A percentile compares a stretch with the other conserved stretches of the same genome.
phyloP scores from a whole-genome alignment of 352 stramenopile species.

The Pythium rhizo-oryzae region DNA sequence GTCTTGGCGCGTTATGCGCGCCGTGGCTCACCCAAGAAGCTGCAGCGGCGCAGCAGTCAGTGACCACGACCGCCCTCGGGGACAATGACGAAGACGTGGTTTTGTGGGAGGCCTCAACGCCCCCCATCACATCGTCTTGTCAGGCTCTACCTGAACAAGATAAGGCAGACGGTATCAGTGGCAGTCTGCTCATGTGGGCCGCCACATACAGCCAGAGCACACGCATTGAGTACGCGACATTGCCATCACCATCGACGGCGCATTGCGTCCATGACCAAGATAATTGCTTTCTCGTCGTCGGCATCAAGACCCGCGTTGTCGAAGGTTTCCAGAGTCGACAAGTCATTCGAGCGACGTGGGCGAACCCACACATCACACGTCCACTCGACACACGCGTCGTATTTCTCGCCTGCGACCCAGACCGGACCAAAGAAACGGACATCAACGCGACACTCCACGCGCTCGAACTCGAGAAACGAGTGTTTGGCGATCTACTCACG shows the following conservation, averaged over 20 bases:
- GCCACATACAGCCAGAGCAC: neutral
- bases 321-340: conserved; percentile 31
- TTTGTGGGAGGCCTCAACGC: too few relatives aligned
- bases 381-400: conserved; percentile 25
- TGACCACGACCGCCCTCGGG: too few relatives aligned
- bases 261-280: too few relatives aligned
- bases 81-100: too few relatives aligned
- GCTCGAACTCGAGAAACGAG: conserved; percentile 34
- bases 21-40: too few relatives aligned
- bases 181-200: too few relatives aligned
- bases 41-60: too few relatives aligned
- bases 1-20: too few relatives aligned
- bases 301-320: conserved; percentile 44
- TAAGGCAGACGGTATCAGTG: too few relatives aligned
- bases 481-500: conserved; percentile 52
- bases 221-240: neutral
- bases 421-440: neutral
- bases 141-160: too few relatives aligned
- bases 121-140: too few relatives aligned
- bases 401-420: conserved; percentile 41
- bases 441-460: neutral
- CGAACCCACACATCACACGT: neutral
- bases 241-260: neutral
- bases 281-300: conserved; percentile 37
- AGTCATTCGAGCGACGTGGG: conserved; percentile 39